These are phyloP conservation scores for Logfia minima DNA, from an alignment of 129 eudicot species.

Conservation along the genomic window DNA sequence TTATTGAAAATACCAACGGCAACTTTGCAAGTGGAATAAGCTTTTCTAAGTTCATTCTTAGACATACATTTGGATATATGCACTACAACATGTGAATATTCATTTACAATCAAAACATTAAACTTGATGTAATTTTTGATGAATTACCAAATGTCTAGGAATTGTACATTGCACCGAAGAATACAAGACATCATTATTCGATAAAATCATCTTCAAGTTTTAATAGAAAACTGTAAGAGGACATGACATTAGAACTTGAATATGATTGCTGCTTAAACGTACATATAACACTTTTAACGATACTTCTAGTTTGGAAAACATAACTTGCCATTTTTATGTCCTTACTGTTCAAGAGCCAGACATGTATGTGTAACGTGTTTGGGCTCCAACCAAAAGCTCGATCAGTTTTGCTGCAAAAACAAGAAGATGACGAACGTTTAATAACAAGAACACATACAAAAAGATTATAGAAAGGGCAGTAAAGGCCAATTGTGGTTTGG, in stretches of 20 bases:
- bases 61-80: too few relatives aligned
- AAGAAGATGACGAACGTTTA: not conserved
- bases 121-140: too few relatives aligned
- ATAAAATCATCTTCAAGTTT: constrained; percentile 2
- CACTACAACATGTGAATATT: too few relatives aligned
- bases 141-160: too few relatives aligned
- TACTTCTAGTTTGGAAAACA: constrained; percentile 1
- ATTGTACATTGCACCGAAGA: not conserved
- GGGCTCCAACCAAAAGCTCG: constrained; percentile 92
- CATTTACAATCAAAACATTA: too few relatives aligned
- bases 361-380: constrained; percentile 93
- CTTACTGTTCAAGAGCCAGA: constrained; percentile 71
- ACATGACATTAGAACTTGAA: not conserved
- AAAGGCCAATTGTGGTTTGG: not conserved
- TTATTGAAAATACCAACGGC: too few relatives aligned
- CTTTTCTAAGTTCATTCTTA: too few relatives aligned
- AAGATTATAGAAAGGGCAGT: not conserved
- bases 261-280: constrained; percentile 1
- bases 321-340: constrained; percentile 6
- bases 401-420: constrained; percentile 73
- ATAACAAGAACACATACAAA: not conserved
- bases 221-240: not conserved
- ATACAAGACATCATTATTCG: constrained; percentile 16
- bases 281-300: constrained; percentile 5
- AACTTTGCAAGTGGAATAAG: too few relatives aligned